Evolutionary conservation across 228 moss, liverwort and hornwort species (phyloP).

Genomic region (Sphagnum fallax): DNA sequence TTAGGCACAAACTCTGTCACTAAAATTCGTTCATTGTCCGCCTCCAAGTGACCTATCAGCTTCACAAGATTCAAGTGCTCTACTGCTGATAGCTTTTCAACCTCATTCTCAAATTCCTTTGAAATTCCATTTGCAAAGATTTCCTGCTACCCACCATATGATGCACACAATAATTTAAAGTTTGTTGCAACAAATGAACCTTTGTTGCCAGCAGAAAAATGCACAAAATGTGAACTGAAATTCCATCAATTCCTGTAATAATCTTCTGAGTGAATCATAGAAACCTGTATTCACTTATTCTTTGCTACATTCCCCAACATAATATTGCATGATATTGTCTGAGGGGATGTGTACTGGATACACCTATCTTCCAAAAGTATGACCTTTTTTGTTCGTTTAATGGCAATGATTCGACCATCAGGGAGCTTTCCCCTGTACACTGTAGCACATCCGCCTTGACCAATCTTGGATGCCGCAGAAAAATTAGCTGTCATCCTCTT

Average conservation of each 20-base stretch:
- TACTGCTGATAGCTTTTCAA: too few species aligned
- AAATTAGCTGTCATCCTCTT: too few species aligned
- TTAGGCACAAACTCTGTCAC: constrained; percentile 9
- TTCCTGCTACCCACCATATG: not conserved
- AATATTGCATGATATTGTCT: too few species aligned
- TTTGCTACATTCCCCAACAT: too few species aligned
- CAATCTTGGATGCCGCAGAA: too few species aligned
- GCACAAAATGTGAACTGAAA: not conserved
- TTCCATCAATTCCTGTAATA: not conserved
- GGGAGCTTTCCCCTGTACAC: not conserved
- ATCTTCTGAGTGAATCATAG: not conserved
- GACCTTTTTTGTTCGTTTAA: constrained; percentile 7
- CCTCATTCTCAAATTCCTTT: too few species aligned
- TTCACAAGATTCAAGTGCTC: not conserved
- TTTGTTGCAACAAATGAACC: not conserved
- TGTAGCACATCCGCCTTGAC: too few species aligned
- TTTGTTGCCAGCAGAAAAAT: not conserved
- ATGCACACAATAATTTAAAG: not conserved
- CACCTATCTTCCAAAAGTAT: not conserved
- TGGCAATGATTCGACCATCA: constrained; percentile 3
- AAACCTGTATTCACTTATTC: not conserved
- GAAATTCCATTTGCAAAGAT: too few species aligned
- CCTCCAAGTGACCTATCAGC: constrained; percentile 9
- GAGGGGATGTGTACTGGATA: not conserved
- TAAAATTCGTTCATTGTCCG: constrained; percentile 4